Evolutionary conservation across 148 eudicot genomes (phyloP).

Genomic region (Bassia scoparia): DNA sequence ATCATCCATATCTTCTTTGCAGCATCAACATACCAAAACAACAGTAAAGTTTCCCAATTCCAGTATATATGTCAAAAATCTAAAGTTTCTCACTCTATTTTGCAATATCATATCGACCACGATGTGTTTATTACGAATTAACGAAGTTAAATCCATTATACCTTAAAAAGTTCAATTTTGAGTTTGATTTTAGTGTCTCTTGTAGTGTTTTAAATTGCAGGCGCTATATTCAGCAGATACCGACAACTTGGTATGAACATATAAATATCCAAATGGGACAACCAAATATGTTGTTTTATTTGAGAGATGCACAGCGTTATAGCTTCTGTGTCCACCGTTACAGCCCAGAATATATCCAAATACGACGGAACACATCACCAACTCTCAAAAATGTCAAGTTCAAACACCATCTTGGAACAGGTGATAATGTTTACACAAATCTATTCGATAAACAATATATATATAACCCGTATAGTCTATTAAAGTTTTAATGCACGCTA

Average conservation of each 20-base stretch:
- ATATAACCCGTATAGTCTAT: too few relatives aligned
- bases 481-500: too few relatives aligned
- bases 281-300: constrained; percentile 63
- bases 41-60: constrained; percentile 55
- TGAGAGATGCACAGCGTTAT: constrained; percentile 40
- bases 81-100: too few relatives aligned
- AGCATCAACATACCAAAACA: constrained; percentile 68
- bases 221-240: constrained; percentile 57
- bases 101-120: too few relatives aligned
- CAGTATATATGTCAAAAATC: too few relatives aligned
- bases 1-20: constrained; percentile 31
- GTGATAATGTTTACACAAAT: constrained; percentile 25
- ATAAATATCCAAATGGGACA: constrained; percentile 58
- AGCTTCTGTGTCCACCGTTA: constrained; percentile 35
- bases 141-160: too few relatives aligned
- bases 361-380: constrained; percentile 73
- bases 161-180: too few relatives aligned
- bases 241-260: constrained; percentile 42
- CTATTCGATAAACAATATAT: too few relatives aligned
- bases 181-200: too few relatives aligned
- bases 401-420: constrained; percentile 50
- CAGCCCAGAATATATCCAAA: constrained; percentile 62
- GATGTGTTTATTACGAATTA: too few relatives aligned
- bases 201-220: constrained; percentile 29
- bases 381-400: constrained; percentile 42